These are phyloP conservation scores for Cryomyces antarcticus DNA, from an alignment of 495 filamentous ascomycete species.

Conservation along the genomic window DNA sequence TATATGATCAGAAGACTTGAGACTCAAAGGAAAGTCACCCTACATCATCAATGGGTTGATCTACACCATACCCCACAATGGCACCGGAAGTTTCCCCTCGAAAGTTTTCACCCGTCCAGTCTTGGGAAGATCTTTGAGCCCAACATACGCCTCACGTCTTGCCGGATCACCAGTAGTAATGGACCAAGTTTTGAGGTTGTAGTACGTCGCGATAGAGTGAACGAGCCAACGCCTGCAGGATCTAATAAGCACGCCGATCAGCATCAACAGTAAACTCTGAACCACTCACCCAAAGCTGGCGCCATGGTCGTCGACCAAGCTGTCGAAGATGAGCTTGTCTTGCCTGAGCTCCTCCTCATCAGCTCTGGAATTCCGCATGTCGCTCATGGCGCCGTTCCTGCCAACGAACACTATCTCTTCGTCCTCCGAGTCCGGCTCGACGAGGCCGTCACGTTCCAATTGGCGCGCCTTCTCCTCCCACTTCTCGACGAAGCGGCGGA, in stretches of 20 bases:
- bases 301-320: constrained; percentile 45
- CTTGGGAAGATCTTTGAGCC: constrained; percentile 41
- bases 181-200: constrained; percentile 71
- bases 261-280: constrained; percentile 1
- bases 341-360: constrained; percentile 32
- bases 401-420: constrained; percentile 92
- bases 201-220: constrained; percentile 80
- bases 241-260: background rate
- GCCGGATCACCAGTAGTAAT: constrained; percentile 56
- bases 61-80: background rate
- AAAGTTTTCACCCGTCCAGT: background rate
- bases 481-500: constrained; percentile 16
- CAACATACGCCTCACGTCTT: constrained; percentile 77
- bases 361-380: constrained; percentile 26
- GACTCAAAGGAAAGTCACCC: background rate
- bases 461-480: constrained; percentile 14
- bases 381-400: constrained; percentile 51
- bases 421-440: constrained; percentile 41
- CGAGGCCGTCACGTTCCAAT: constrained; percentile 28
- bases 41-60: background rate
- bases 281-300: constrained; percentile 64
- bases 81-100: background rate
- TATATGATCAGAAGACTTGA: background rate
- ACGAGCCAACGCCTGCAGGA: constrained; percentile 66
- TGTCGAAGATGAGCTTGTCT: constrained; percentile 64